Percentiles rank a stretch among this genome's conserved stretches.
These are phyloP conservation scores for Nicotiana paniculata DNA, from an alignment of 257 asterid genomes.

Conservation along the genomic window DNA sequence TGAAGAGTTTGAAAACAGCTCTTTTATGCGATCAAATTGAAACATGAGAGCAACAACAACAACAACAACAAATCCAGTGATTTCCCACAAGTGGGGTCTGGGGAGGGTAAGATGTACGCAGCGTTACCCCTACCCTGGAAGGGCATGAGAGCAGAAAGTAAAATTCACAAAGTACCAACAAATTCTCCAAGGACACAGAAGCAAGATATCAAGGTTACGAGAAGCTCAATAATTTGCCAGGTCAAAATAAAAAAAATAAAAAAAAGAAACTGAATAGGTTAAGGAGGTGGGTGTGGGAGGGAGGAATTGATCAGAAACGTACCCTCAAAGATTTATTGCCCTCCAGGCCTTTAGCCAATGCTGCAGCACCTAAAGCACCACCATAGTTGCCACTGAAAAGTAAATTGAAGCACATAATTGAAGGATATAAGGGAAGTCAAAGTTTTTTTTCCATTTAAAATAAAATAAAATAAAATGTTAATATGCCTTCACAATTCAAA, in stretches of 20 bases:
- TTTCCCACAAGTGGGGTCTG: too few relatives aligned
- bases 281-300: neutral
- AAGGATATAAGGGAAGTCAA: neutral
- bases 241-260: neutral
- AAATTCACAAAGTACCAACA: neutral
- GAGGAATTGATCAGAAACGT: slow-evolving; percentile 13
- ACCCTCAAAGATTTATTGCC: slow-evolving; percentile 86
- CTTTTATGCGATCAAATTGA: neutral
- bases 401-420: neutral
- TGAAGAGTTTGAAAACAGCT: neutral
- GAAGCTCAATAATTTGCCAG: neutral
- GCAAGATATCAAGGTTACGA: neutral
- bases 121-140: too few relatives aligned
- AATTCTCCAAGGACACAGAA: neutral
- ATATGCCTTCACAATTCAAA: neutral
- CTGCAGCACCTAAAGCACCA: slow-evolving; percentile 94
- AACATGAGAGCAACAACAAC: neutral
- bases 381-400: slow-evolving; percentile 85
- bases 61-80: too few relatives aligned
- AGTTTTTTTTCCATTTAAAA: too few relatives aligned
- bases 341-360: slow-evolving; percentile 89
- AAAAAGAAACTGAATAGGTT: neutral
- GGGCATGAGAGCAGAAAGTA: neutral
- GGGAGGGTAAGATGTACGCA: too few relatives aligned
- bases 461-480: too few relatives aligned